A percentile compares a stretch with the other conserved stretches of the same genome.
These are phyloP conservation scores for Phytophthora palmivora DNA, from an alignment of 352 stramenopile species.

Conservation along the genomic window DNA sequence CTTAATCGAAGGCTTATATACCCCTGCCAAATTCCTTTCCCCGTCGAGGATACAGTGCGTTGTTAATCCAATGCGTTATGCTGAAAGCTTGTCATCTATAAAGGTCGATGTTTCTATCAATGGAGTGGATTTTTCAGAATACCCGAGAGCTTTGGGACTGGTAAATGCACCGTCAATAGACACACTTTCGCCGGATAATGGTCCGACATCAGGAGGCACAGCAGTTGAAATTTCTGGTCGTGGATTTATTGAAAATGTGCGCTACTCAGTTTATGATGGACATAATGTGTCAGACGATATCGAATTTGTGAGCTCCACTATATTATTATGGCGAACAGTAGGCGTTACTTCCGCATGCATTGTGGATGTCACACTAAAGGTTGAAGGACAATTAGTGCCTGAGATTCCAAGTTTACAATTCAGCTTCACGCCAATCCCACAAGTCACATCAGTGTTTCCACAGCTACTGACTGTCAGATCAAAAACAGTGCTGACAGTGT, in stretches of 20 bases:
- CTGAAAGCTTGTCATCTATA: background rate
- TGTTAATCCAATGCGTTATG: slow-evolving; percentile 25
- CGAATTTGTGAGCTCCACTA: slow-evolving; percentile 26
- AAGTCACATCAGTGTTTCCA: slow-evolving; percentile 12
- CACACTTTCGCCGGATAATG: slow-evolving; percentile 27
- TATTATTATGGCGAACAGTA: slow-evolving; percentile 32
- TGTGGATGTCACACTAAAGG: slow-evolving; percentile 7
- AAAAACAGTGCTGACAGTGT: slow-evolving; percentile 30
- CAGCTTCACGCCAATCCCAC: slow-evolving; percentile 23
- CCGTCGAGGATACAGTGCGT: slow-evolving; percentile 40
- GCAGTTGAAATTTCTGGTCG: slow-evolving; percentile 25
- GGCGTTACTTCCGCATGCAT: background rate
- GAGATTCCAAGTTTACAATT: slow-evolving; percentile 24
- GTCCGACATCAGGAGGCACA: slow-evolving; percentile 30
- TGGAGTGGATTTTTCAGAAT: slow-evolving; percentile 35
- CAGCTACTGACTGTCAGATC: slow-evolving; percentile 19
- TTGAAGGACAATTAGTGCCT: slow-evolving; percentile 18
- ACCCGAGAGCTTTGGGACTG: slow-evolving; percentile 7
- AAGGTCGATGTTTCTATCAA: slow-evolving; percentile 41
- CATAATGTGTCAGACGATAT: slow-evolving; percentile 7
- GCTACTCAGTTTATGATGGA: slow-evolving; percentile 24
- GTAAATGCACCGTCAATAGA: slow-evolving; percentile 22
- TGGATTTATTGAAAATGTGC: slow-evolving; percentile 30
- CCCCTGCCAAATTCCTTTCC: slow-evolving; percentile 27
- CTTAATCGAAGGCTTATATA: slow-evolving; percentile 7